These are phyloP conservation scores for Candida ponderosae DNA, from an alignment of 805 yeast species.

Conservation along the genomic window DNA sequence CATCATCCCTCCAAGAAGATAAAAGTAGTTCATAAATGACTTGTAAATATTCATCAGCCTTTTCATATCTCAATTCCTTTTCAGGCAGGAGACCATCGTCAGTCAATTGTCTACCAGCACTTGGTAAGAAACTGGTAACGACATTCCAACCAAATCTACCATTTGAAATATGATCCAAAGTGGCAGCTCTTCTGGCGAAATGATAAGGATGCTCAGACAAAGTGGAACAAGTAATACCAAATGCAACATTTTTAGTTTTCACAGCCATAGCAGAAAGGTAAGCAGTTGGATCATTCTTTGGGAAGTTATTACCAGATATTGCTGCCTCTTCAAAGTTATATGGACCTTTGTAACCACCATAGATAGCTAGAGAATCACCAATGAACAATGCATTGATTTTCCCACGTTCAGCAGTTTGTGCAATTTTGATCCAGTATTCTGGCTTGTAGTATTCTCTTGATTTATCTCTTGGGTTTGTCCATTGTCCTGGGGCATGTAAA, in stretches of 20 bases:
- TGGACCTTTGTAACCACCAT: slow-evolving; percentile 26
- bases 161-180: slow-evolving; percentile 30
- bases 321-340: slow-evolving; percentile 4
- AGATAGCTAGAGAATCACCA: slow-evolving; percentile 28
- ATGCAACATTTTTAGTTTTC: slow-evolving; percentile 22
- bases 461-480: slow-evolving; percentile 16
- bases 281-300: slow-evolving; percentile 29
- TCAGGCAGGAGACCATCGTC: slow-evolving; percentile 25
- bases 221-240: slow-evolving; percentile 30
- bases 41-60: slow-evolving; percentile 30
- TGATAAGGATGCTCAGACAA: slow-evolving; percentile 31
- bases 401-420: slow-evolving; percentile 24
- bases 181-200: slow-evolving; percentile 29
- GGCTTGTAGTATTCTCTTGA: slow-evolving; percentile 14
- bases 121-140: slow-evolving; percentile 29
- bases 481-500: slow-evolving; percentile 16
- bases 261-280: slow-evolving; percentile 31
- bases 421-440: slow-evolving; percentile 27
- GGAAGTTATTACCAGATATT: slow-evolving; percentile 21
- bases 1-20: slow-evolving; percentile 32
- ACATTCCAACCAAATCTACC: slow-evolving; percentile 37
- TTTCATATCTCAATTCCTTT: slow-evolving; percentile 27
- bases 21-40: slow-evolving; percentile 28
- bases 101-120: slow-evolving; percentile 28
- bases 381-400: slow-evolving; percentile 26